phyloP scores from a whole-genome alignment of 371 early-diverging fungal species.

The Apophysomyces variabilis region DNA sequence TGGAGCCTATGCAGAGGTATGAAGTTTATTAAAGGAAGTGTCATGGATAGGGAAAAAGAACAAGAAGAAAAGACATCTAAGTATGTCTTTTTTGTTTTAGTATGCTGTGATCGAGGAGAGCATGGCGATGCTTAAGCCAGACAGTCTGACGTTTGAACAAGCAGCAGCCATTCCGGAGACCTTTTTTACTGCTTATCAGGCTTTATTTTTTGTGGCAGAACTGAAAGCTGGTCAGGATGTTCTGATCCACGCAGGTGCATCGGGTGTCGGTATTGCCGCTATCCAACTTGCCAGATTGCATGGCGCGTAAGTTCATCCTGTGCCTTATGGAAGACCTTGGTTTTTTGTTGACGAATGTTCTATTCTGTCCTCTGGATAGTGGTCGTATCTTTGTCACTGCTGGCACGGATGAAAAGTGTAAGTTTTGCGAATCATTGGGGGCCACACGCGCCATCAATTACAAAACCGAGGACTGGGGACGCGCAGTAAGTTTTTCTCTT shows the following conservation, averaged over 20 bases:
- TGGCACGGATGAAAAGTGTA: slow-evolving; percentile 68
- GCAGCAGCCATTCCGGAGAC: slow-evolving; percentile 80
- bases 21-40: not conserved
- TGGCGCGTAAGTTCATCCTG: slow-evolving; percentile 59
- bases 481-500: too few species aligned
- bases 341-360: not conserved
- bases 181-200: slow-evolving; percentile 85
- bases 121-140: slow-evolving; percentile 67
- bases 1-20: slow-evolving; percentile 75
- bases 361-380: not conserved
- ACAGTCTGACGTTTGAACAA: slow-evolving; percentile 57
- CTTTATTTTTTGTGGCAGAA: slow-evolving; percentile 64
- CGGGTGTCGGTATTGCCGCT: slow-evolving; percentile 77
- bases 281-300: slow-evolving; percentile 75
- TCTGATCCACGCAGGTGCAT: slow-evolving; percentile 82
- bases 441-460: slow-evolving; percentile 80
- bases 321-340: too few species aligned
- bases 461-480: slow-evolving; percentile 63
- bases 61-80: not conserved
- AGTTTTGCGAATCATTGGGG: slow-evolving; percentile 69
- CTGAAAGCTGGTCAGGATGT: slow-evolving; percentile 66
- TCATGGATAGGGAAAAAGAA: not conserved
- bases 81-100: slow-evolving; percentile 26
- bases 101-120: slow-evolving; percentile 66
- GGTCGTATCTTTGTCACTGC: slow-evolving; percentile 71